Evolutionary conservation across 2,329 filamentous ascomycete species (phyloP).

Genomic region (Corynespora cassiicola): DNA sequence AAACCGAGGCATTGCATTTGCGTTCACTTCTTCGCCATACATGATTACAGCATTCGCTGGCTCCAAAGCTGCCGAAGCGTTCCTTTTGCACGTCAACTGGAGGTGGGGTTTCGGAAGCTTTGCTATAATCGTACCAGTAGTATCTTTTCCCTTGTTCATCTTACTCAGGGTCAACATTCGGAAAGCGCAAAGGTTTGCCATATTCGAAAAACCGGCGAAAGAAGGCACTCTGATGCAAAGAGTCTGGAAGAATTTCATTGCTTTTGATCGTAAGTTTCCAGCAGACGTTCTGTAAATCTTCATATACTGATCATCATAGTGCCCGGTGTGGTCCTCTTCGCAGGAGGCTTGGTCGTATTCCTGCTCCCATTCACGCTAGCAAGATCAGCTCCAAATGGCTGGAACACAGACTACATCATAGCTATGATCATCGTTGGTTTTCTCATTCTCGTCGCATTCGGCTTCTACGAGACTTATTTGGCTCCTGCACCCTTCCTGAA

Average conservation of each 20-base stretch:
- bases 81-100: conserved; percentile 61
- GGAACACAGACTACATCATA: conserved; percentile 59
- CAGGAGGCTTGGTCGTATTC: conserved; percentile 53
- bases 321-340: conserved; percentile 52
- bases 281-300: too few relatives aligned
- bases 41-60: conserved; percentile 69
- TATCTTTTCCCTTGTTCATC: conserved; percentile 45
- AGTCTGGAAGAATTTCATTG: conserved; percentile 46
- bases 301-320: conserved; percentile 52
- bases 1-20: conserved; percentile 57
- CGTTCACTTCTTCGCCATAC: conserved; percentile 68
- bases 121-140: conserved; percentile 66
- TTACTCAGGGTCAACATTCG: conserved; percentile 51
- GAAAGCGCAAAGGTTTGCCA: conserved; percentile 60
- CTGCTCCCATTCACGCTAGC: conserved; percentile 61
- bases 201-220: conserved; percentile 53
- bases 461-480: conserved; percentile 60
- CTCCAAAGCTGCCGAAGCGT: conserved; percentile 61
- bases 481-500: conserved; percentile 59
- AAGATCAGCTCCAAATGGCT: conserved; percentile 54
- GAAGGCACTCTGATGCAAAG: conserved; percentile 53
- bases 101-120: conserved; percentile 72
- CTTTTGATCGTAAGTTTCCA: conserved; percentile 55
- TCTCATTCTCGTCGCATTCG: conserved; percentile 53
- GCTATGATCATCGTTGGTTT: conserved; percentile 58